Evolutionary conservation across 2,329 filamentous ascomycete species (phyloP), one percentile per base, ranked within the genome.

Genomic region (Aspergillus nomiae): DNA sequence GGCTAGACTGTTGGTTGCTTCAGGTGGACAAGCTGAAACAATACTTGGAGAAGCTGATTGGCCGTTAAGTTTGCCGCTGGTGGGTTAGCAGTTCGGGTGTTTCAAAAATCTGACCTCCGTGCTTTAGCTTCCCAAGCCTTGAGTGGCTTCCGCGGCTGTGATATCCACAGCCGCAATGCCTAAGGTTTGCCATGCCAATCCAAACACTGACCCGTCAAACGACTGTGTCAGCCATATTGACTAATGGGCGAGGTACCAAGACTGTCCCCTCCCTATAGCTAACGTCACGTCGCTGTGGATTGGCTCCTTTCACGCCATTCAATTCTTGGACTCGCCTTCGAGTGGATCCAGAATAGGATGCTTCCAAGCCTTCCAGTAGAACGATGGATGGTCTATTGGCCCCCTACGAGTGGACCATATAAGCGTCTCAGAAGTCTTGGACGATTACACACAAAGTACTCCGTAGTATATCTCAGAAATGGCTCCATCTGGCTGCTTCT

Each of bases 181-280:
- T 34, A 54, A 55, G 51, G 51, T 55, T 55, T 55, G 21, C 51
- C 48, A 51, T 51, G 48, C 28, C 28, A 28, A 32, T 28, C 48
- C 59, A 62, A 60, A 59, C 60, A 28, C 38, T 56, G 51, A 60
- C 53, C 53, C 54, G 50, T 56, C 50, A 61, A 63, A 51, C 65
- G 59, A 63, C 58, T 48, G 67, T 69, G 63, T 69, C 65, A 66
- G 63, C 45, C 64, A 68, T 24, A 55, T 55, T 55, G 51, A 38
- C 30, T 19, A 55, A 32, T 16, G 46, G 16, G 24, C 6, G 32
- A 38, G n/a, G 34, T 14, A 26, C 32, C n/a, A 55, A 38, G 34
- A 19, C 34, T 16, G 12, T 24, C n/a, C 50, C 30, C 50, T 5
- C n/a, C 30, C 28, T 32, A 32, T 30, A 11, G 50, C 24, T 30